phyloP scores from a whole-genome alignment of 1,284 basidiomycete species.

The Melampsora medusae region DNA sequence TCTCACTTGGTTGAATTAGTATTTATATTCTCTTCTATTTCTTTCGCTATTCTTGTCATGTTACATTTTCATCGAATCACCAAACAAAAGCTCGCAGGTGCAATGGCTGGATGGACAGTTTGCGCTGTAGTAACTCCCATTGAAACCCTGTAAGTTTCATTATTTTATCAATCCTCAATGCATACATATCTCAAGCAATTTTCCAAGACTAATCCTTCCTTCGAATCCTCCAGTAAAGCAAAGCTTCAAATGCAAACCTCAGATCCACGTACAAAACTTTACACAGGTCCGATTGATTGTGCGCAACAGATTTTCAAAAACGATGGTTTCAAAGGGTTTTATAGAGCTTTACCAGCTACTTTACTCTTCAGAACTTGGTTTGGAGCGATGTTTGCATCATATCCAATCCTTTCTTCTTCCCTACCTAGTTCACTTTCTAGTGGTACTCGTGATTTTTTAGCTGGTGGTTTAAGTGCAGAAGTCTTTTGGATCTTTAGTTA shows the following conservation, averaged over 20 bases:
- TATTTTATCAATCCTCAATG: not conserved
- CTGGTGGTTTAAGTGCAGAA: slow-evolving; percentile 52
- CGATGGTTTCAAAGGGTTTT: slow-evolving; percentile 52
- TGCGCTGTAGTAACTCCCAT: slow-evolving; percentile 68
- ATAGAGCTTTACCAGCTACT: slow-evolving; percentile 55
- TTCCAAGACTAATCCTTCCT: not conserved
- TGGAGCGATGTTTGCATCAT: slow-evolving; percentile 51
- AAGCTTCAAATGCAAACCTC: slow-evolving; percentile 74
- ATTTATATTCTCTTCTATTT: not conserved
- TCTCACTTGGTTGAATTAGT: not conserved
- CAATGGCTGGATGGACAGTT: slow-evolving; percentile 74
- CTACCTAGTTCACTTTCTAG: not conserved
- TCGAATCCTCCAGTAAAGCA: slow-evolving; percentile 58
- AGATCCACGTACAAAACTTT: slow-evolving; percentile 55
- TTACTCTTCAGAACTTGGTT: slow-evolving; percentile 55
- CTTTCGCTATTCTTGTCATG: not conserved
- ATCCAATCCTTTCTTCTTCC: not conserved
- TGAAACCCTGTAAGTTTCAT: slow-evolving; percentile 66
- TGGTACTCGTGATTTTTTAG: slow-evolving; percentile 14
- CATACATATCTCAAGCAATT: not conserved
- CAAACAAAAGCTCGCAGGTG: slow-evolving; percentile 61
- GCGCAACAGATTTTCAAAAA: slow-evolving; percentile 51
- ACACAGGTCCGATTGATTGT: slow-evolving; percentile 54
- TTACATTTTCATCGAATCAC: too few relatives aligned
- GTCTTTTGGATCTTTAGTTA: slow-evolving; percentile 63